phyloP scores from a whole-genome alignment of 2,329 filamentous ascomycete genomes.

The Ceratocystis destructans region DNA sequence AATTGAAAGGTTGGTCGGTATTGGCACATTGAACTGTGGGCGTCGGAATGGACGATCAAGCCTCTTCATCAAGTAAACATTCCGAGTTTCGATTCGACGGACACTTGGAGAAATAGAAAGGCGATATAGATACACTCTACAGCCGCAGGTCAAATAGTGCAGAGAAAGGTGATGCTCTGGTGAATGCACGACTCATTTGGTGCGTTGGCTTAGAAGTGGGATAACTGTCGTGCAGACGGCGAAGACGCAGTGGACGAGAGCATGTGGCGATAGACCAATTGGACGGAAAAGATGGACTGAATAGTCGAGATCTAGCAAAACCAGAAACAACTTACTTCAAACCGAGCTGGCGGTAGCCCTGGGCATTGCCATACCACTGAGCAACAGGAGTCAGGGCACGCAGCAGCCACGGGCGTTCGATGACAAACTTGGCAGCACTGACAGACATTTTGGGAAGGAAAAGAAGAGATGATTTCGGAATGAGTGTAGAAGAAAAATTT shows the following conservation, averaged over 20 bases:
- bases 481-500: constrained; percentile 21
- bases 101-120: too few relatives aligned
- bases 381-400: constrained; percentile 57
- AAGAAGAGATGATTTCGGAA: constrained; percentile 23
- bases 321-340: constrained; percentile 46
- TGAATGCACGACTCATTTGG: neutral
- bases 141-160: too few relatives aligned
- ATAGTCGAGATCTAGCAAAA: neutral
- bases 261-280: neutral
- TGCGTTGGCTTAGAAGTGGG: neutral
- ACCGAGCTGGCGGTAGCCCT: constrained; percentile 87
- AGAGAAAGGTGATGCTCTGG: too few relatives aligned
- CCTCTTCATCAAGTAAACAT: too few relatives aligned
- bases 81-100: too few relatives aligned
- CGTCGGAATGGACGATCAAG: neutral
- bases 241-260: neutral
- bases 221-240: too few relatives aligned
- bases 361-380: constrained; percentile 76
- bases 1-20: neutral
- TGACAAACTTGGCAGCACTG: constrained; percentile 59
- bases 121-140: too few relatives aligned
- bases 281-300: neutral
- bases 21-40: neutral
- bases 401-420: constrained; percentile 70
- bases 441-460: constrained; percentile 47